A percentile compares a stretch with the other conserved stretches of the same genome.
phyloP scores from a whole-genome alignment of 2,329 filamentous ascomycete species.

The Plenodomus biglobosus region DNA sequence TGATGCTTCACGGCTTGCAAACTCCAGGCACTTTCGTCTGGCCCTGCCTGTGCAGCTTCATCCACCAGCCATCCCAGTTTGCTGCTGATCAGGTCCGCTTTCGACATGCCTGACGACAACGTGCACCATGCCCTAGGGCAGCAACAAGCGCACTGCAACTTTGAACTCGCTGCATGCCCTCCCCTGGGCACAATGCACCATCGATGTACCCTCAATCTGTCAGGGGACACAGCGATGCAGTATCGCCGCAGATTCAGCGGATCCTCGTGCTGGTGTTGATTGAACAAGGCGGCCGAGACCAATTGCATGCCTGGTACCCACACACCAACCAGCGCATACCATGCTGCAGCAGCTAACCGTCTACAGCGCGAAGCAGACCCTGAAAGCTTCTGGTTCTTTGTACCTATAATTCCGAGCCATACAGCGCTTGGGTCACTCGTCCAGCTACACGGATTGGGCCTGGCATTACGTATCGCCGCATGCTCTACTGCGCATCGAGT shows the following conservation, averaged over 20 bases:
- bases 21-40: background rate
- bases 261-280: background rate
- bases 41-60: constrained; percentile 13
- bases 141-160: background rate
- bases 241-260: background rate
- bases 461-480: constrained; percentile 31
- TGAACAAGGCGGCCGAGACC: constrained; percentile 2
- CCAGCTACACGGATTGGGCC: constrained; percentile 15
- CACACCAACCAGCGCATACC: constrained; percentile 25
- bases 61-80: constrained; percentile 1
- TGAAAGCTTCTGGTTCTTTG: constrained; percentile 22
- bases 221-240: background rate
- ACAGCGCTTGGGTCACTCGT: constrained; percentile 18
- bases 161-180: background rate
- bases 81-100: constrained; percentile 8
- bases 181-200: background rate
- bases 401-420: constrained; percentile 21
- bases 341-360: constrained; percentile 36
- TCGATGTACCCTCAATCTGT: constrained; percentile 1
- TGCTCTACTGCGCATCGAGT: background rate
- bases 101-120: background rate
- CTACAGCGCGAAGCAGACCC: constrained; percentile 15
- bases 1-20: background rate
- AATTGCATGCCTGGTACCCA: constrained; percentile 23
- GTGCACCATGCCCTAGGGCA: background rate